Conservation (phyloP, 495 filamentous ascomycete genomes). For the Trichocladium antarcticum region DNA sequence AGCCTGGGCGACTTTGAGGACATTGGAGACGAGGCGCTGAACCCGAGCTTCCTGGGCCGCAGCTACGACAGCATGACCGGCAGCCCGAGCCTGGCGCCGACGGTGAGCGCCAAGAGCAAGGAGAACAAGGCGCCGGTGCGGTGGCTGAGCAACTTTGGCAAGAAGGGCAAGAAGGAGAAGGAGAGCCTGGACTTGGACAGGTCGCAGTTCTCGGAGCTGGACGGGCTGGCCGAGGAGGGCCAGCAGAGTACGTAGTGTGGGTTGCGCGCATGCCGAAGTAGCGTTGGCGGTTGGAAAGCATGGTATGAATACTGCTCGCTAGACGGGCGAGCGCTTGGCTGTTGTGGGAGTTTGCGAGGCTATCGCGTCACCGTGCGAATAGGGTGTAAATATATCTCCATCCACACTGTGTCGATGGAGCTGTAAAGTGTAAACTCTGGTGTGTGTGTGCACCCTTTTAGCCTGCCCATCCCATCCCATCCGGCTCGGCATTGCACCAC, state of each 20-base stretch:
- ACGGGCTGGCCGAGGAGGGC: constrained; percentile 10
- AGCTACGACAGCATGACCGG: constrained; percentile 32
- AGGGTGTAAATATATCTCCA: too few species aligned
- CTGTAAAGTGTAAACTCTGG: too few species aligned
- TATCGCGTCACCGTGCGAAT: too few species aligned
- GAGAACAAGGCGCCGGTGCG: constrained; percentile 28
- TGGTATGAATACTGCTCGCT: background rate
- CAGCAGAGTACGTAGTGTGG: too few species aligned
- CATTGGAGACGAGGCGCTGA: constrained; percentile 27
- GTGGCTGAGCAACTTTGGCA: constrained; percentile 38
- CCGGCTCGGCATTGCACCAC: too few species aligned
- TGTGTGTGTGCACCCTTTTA: background rate
- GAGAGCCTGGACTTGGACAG: constrained; percentile 39
- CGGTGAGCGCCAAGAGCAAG: constrained; percentile 9
- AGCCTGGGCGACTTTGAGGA: constrained; percentile 41
- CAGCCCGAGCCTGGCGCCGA: constrained; percentile 12
- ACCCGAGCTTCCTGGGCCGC: constrained; percentile 21
- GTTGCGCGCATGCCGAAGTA: too few species aligned
- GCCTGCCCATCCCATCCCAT: too few species aligned
- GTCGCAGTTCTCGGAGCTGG: constrained; percentile 17
- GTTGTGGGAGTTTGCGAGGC: background rate
- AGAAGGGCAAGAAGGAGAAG: constrained; percentile 41
- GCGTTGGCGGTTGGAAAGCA: background rate
- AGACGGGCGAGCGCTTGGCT: background rate
- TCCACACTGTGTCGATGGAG: too few species aligned